Conservation (phyloP, 2,329 filamentous ascomycete genomes). For the Phaeoacremonium minimum region DNA sequence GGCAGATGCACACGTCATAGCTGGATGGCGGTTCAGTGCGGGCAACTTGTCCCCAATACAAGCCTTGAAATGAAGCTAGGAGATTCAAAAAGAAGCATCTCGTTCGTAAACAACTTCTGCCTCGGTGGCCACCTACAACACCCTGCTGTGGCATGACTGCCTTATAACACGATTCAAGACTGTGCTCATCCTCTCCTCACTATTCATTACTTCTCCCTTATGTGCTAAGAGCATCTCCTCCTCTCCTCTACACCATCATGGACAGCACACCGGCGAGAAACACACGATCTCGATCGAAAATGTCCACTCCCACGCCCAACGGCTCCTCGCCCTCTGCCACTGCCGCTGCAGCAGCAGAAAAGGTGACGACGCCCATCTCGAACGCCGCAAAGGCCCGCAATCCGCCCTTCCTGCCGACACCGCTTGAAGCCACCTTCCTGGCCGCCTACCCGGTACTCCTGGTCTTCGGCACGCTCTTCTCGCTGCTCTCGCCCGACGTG, state of each 20-base stretch:
- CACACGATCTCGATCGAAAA: constrained; percentile 6
- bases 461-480: constrained; percentile 77
- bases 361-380: background rate
- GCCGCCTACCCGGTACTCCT: constrained; percentile 73
- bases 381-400: constrained; percentile 22
- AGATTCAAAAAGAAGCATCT: too few relatives aligned
- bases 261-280: constrained; percentile 7
- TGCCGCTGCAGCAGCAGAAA: background rate
- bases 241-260: constrained; percentile 3
- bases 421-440: constrained; percentile 61
- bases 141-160: too few relatives aligned
- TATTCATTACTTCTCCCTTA: too few relatives aligned
- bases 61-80: too few relatives aligned
- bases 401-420: constrained; percentile 64
- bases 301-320: constrained; percentile 4
- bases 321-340: background rate
- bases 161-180: too few relatives aligned
- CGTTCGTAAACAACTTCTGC: too few relatives aligned
- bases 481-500: constrained; percentile 68
- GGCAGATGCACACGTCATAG: too few relatives aligned
- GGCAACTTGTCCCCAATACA: too few relatives aligned
- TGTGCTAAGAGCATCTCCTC: background rate
- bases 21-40: too few relatives aligned
- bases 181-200: too few relatives aligned
- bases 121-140: too few relatives aligned